These are phyloP conservation scores for Fusarium musae DNA, from an alignment of 2,329 filamentous ascomycete species.

Conservation along the genomic window DNA sequence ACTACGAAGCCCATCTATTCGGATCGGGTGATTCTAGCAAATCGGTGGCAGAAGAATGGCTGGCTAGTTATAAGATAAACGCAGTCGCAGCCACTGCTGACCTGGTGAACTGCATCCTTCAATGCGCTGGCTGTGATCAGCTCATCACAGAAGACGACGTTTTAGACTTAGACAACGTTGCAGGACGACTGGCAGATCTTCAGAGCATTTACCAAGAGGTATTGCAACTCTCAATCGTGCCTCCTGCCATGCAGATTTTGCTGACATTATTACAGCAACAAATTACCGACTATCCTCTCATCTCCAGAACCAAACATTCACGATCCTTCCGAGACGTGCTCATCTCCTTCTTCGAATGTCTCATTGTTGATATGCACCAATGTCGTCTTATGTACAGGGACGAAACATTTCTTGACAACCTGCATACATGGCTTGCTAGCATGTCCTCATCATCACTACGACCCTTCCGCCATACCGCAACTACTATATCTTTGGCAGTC, in stretches of 20 bases:
- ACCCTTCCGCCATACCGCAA: constrained; percentile 94
- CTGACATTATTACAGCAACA: constrained; percentile 65
- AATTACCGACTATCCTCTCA: constrained; percentile 90
- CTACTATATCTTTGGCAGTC: constrained; percentile 83
- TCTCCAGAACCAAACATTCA: constrained; percentile 81
- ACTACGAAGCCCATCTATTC: constrained; percentile 68
- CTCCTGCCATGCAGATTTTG: background rate
- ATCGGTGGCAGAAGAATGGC: constrained; percentile 69
- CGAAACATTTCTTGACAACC: constrained; percentile 82
- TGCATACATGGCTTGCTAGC: constrained; percentile 87
- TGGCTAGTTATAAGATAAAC: constrained; percentile 66
- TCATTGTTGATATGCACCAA: constrained; percentile 82
- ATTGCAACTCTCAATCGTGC: constrained; percentile 22
- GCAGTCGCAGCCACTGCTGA: constrained; percentile 67
- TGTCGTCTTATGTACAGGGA: constrained; percentile 85
- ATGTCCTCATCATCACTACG: constrained; percentile 90
- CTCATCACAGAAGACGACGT: constrained; percentile 86
- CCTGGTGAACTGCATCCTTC: constrained; percentile 73
- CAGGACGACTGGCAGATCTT: constrained; percentile 82
- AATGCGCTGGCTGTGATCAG: constrained; percentile 82
- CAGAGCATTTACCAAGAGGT: constrained; percentile 88
- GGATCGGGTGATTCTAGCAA: constrained; percentile 66
- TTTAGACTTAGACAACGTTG: constrained; percentile 87
- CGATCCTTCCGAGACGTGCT: constrained; percentile 82
- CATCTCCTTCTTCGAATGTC: constrained; percentile 79